Percentiles rank a stretch among this genome's conserved stretches.
Evolutionary conservation across 805 yeast species (phyloP).

Genomic region (Candida loeiensis): DNA sequence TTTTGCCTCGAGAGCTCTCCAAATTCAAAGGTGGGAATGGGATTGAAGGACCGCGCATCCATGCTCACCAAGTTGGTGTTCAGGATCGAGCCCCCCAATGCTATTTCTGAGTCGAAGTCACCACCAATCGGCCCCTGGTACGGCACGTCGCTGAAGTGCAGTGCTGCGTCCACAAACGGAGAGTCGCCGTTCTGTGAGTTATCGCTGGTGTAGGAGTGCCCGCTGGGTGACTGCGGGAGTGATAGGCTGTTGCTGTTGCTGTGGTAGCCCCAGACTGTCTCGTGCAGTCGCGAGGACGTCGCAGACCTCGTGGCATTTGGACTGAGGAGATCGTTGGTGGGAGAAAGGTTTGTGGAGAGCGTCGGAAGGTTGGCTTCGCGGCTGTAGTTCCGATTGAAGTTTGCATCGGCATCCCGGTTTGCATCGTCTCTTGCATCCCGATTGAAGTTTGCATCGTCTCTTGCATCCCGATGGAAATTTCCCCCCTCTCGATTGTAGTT

Average conservation of each 20-base stretch:
- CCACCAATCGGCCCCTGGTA: constrained; percentile 7
- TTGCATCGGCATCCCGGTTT: too few species aligned
- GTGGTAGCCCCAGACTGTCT: constrained; percentile 9
- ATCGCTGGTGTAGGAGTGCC: constrained; percentile 29
- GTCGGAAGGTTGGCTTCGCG: neutral
- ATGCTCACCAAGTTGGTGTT: constrained; percentile 27
- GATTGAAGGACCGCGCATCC: constrained; percentile 3
- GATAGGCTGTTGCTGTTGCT: constrained; percentile 13
- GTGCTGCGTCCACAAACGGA: constrained; percentile 36
- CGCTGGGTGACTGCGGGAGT: constrained; percentile 21
- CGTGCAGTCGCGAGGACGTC: neutral
- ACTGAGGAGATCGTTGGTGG: constrained; percentile 16
- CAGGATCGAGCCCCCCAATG: constrained; percentile 38
- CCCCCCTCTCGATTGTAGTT: too few species aligned
- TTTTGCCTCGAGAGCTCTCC: neutral
- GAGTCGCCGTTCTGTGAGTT: constrained; percentile 35
- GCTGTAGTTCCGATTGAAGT: too few species aligned
- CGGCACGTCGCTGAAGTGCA: constrained; percentile 24
- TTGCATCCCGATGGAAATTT: too few species aligned
- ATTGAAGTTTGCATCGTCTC: too few species aligned
- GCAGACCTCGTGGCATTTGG: neutral
- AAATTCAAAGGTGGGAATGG: constrained; percentile 14
- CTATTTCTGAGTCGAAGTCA: constrained; percentile 33
- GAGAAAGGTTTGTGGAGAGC: neutral
- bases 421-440: too few species aligned